These are phyloP conservation scores for Cryptococcus floricola DNA, from an alignment of 1,284 basidiomycete genomes.

Conservation along the genomic window DNA sequence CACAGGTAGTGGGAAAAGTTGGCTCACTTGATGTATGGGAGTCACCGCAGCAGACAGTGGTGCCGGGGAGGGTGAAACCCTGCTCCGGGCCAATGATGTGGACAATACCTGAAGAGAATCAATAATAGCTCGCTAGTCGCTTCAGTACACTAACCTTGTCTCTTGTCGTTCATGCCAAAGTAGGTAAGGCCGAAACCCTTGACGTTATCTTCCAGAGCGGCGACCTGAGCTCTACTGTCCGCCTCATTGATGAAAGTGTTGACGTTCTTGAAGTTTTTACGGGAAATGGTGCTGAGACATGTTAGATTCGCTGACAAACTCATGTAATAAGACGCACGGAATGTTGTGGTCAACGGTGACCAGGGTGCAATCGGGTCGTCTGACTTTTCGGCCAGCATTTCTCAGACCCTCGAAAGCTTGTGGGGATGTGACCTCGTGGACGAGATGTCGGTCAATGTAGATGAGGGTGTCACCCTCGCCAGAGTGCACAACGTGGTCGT, in stretches of 20 bases:
- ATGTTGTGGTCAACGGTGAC: constrained; percentile 96
- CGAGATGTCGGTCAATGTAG: constrained; percentile 93
- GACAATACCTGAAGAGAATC: constrained; percentile 68
- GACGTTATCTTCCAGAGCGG: constrained; percentile 88
- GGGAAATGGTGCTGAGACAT: constrained; percentile 65
- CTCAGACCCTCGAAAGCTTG: constrained; percentile 95
- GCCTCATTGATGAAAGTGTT: constrained; percentile 78
- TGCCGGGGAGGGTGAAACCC: constrained; percentile 92
- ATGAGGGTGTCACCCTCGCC: constrained; percentile 81
- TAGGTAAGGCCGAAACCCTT: constrained; percentile 93
- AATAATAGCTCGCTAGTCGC: neutral
- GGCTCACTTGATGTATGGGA: constrained; percentile 68
- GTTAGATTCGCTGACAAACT: neutral
- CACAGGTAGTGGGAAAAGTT: neutral
- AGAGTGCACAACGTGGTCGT: constrained; percentile 81
- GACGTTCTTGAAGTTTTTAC: constrained; percentile 76
- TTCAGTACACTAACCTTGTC: constrained; percentile 62
- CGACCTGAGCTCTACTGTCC: constrained; percentile 86
- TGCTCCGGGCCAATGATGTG: constrained; percentile 96
- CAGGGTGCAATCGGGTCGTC: constrained; percentile 88
- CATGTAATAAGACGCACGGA: constrained; percentile 61
- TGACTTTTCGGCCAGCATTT: constrained; percentile 73
- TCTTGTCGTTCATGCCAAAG: constrained; percentile 86
- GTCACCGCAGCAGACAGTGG: constrained; percentile 93
- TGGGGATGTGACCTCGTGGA: constrained; percentile 93